Percentiles rank a stretch among this genome's conserved stretches.
These are phyloP conservation scores for Drechmeria coniospora DNA, from an alignment of 2,329 filamentous ascomycete genomes.

Conservation along the genomic window DNA sequence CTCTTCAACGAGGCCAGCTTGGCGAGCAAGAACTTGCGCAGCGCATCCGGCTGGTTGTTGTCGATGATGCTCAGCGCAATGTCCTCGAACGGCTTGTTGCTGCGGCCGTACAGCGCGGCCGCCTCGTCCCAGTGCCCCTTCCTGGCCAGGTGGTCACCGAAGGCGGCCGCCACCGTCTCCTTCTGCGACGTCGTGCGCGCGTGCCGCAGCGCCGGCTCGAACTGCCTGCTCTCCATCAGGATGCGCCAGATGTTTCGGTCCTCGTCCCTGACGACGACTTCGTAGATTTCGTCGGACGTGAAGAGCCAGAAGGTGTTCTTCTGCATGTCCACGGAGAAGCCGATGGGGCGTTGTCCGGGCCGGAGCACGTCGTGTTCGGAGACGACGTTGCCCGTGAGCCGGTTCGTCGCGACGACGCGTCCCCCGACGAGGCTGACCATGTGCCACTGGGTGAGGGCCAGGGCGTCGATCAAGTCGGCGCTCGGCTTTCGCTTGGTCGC, in stretches of 20 bases:
- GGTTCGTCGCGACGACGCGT: conserved; percentile 70
- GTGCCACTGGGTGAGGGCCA: conserved; percentile 88
- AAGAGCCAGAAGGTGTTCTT: conserved; percentile 98
- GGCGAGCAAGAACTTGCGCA: conserved; percentile 76
- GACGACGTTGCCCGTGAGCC: conserved; percentile 69
- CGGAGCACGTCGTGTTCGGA: conserved; percentile 81
- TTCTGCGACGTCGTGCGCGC: conserved; percentile 68
- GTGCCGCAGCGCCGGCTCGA: conserved; percentile 75
- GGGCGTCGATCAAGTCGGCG: conserved; percentile 60
- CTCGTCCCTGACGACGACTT: conserved; percentile 82
- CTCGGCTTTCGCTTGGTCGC: conserved; percentile 48
- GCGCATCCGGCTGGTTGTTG: conserved; percentile 73
- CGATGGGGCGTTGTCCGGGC: conserved; percentile 63
- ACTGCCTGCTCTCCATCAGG: conserved; percentile 73
- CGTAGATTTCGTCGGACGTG: conserved; percentile 79
- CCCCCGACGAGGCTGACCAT: conserved; percentile 71
- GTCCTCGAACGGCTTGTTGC: conserved; percentile 93
- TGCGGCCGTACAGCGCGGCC: conserved; percentile 80
- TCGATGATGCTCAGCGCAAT: conserved; percentile 86
- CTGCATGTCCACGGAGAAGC: conserved; percentile 74
- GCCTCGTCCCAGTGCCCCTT: conserved; percentile 77
- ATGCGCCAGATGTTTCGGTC: conserved; percentile 90
- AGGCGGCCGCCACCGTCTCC: conserved; percentile 82
- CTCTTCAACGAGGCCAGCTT: conserved; percentile 76
- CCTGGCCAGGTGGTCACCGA: conserved; percentile 71